Evolutionary conservation across 176 grass and related monocot species (phyloP), one percentile per base, ranked within the genome.

Genomic region (Cenchrus purpureus): DNA sequence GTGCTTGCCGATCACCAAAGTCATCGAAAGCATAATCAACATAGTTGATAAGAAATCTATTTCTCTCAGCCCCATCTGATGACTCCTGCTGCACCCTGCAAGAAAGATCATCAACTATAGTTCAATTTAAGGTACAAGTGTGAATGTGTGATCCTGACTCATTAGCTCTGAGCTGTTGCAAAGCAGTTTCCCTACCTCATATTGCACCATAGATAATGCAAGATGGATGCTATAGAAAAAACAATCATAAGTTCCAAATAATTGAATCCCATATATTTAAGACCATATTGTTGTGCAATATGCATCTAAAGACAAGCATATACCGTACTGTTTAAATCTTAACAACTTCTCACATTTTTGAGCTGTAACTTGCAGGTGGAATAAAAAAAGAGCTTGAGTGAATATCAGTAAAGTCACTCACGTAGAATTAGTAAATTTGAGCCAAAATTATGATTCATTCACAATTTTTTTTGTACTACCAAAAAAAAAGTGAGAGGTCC

Each of bases 1-100:
- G 93, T 77, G 91, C 67, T 87, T 99, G 97, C 45, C 90, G 87
- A 62, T 92, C 97, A 76, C 93, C 90, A 50, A 99, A 99, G 83
- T 96, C 90, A 61, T 96, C 93, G 2, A 96, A 99, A 87, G 93
- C 83, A 94, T 87, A 96, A 89, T 99, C 97, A 83, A 99, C 97
- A 82, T 99, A 96, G 82, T 91, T 94, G 68, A 99, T 90, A 82
- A 99, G 93, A 89, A 92, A 99, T 74, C 76, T 90, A 89, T 99
- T 99, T 92, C 97, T 88, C 66, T 96, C 97, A 87, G 89, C 91
- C 31, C 93, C 97, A 83, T 99, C 93, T 79, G 97, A 93, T 81
- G 97, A 98, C 82, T 98, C 97, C 79, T 98, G 97, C 80, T 98
- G 96, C 61, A 98, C 93, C 80, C 96, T 98, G 88, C 57, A 79